Conservation (phyloP, 495 filamentous ascomycete genomes). For the Niebla homalea region DNA sequence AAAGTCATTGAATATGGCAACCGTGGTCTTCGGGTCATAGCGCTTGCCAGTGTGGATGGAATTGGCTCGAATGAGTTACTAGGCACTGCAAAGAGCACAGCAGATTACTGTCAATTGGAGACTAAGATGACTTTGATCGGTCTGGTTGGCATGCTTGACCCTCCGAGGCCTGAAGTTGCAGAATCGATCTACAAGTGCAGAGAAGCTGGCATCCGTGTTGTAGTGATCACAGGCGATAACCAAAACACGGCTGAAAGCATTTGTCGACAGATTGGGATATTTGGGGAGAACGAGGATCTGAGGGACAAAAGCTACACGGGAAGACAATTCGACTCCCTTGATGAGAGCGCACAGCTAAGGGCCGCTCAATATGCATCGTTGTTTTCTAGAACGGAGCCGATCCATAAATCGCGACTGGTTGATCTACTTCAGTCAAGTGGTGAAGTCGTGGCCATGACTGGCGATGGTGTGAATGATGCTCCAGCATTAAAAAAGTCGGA, state of each 20-base stretch:
- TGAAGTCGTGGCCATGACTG: slow-evolving; percentile 98
- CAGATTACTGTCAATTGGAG: slow-evolving; percentile 76
- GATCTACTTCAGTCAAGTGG: slow-evolving; percentile 87
- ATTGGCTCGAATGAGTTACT: slow-evolving; percentile 55
- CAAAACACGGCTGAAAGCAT: slow-evolving; percentile 95
- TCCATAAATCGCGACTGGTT: slow-evolving; percentile 90
- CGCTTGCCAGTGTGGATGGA: slow-evolving; percentile 68
- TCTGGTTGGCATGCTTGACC: slow-evolving; percentile 93
- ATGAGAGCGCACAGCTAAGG: slow-evolving; percentile 60
- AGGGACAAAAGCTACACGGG: slow-evolving; percentile 90
- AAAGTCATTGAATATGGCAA: slow-evolving; percentile 85
- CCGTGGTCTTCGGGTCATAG: slow-evolving; percentile 86
- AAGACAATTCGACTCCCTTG: slow-evolving; percentile 81
- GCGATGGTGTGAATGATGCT: slow-evolving; percentile 97
- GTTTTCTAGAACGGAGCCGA: slow-evolving; percentile 94
- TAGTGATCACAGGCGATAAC: slow-evolving; percentile 98
- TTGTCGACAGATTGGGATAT: slow-evolving; percentile 92
- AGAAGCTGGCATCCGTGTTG: slow-evolving; percentile 86
- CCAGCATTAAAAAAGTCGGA: slow-evolving; percentile 97
- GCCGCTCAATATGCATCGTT: slow-evolving; percentile 78
- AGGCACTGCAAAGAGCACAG: slow-evolving; percentile 61
- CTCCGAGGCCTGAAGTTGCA: slow-evolving; percentile 87
- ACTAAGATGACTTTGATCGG: slow-evolving; percentile 89
- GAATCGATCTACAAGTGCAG: slow-evolving; percentile 77
- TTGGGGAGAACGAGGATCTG: slow-evolving; percentile 68